A percentile compares a stretch with the other conserved stretches of the same genome.
phyloP scores from a whole-genome alignment of 1,284 basidiomycete genomes.

The Irpex sp. region DNA sequence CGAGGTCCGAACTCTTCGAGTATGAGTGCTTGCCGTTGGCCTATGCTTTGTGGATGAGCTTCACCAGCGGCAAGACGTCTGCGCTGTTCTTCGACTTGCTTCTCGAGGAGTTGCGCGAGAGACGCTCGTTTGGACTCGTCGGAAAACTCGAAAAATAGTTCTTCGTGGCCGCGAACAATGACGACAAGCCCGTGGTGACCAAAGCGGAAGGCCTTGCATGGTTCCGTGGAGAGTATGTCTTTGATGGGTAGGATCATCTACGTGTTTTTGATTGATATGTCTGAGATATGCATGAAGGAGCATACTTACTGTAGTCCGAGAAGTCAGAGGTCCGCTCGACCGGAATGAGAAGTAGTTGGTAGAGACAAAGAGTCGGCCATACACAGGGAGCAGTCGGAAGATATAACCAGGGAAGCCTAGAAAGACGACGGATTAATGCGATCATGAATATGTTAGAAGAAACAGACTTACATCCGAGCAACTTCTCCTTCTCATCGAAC shows the following conservation, averaged over 20 bases:
- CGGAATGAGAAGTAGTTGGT: conserved; percentile 89
- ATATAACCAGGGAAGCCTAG: conserved; percentile 87
- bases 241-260: conserved; percentile 93
- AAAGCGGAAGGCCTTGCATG: conserved; percentile 84
- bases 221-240: conserved; percentile 83
- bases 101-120: conserved; percentile 73
- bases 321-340: conserved; percentile 70
- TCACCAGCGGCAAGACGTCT: conserved; percentile 44
- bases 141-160: conserved; percentile 93
- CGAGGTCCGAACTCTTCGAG: conserved; percentile 69
- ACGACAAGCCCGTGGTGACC: conserved; percentile 87
- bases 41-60: conserved; percentile 36
- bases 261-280: neutral
- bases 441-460: neutral
- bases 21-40: conserved; percentile 63
- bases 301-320: conserved; percentile 69
- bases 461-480: conserved; percentile 76
- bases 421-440: neutral
- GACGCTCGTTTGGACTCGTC: conserved; percentile 75
- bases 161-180: conserved; percentile 93
- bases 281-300: neutral
- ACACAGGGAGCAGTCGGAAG: conserved; percentile 82
- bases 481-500: conserved; percentile 80
- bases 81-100: conserved; percentile 75
- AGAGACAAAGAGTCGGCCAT: conserved; percentile 84